phyloP scores from a whole-genome alignment of 2,329 filamentous ascomycete genomes.

The Rosellinia necatrix region DNA sequence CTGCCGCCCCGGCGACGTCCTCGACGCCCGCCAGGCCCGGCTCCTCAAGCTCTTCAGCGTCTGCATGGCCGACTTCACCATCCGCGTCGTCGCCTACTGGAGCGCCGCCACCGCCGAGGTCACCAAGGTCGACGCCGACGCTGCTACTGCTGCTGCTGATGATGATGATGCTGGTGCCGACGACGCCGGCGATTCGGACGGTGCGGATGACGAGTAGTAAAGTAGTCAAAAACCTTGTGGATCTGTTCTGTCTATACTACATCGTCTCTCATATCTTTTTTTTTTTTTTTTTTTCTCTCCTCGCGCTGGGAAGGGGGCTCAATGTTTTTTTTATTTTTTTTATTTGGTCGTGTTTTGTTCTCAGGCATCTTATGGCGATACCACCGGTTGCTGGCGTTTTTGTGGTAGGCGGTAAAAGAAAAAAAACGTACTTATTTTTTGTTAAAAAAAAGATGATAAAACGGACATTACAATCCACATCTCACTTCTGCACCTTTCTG shows the following conservation, averaged over 20 bases:
- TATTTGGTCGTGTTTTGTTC: conserved; percentile 12
- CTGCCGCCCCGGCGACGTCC: conserved; percentile 80
- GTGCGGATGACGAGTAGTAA: conserved; percentile 28
- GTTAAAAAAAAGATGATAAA: no score
- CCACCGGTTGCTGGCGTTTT: conserved; percentile 39
- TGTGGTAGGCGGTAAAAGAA: conserved; percentile 28
- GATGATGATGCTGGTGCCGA: conserved; percentile 29
- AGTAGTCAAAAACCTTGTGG: no score
- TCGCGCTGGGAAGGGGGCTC: no score
- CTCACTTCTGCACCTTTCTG: no score
- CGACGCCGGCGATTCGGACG: conserved; percentile 29
- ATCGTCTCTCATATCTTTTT: background rate
- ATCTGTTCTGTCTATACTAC: no score
- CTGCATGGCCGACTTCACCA: conserved; percentile 86
- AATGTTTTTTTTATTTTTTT: background rate
- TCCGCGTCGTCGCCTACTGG: conserved; percentile 78
- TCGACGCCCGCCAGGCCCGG: conserved; percentile 91
- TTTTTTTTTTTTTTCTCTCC: conserved; percentile 1
- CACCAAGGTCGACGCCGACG: conserved; percentile 56
- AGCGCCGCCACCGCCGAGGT: conserved; percentile 62
- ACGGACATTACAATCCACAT: conserved; percentile 12
- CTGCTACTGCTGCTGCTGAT: conserved; percentile 35
- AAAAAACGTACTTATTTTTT: no score
- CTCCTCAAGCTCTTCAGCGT: conserved; percentile 93
- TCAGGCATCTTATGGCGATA: conserved; percentile 39